These are phyloP conservation scores for Nematocida sp. DNA, from an alignment of 371 early-diverging fungal genomes.

Conservation along the genomic window DNA sequence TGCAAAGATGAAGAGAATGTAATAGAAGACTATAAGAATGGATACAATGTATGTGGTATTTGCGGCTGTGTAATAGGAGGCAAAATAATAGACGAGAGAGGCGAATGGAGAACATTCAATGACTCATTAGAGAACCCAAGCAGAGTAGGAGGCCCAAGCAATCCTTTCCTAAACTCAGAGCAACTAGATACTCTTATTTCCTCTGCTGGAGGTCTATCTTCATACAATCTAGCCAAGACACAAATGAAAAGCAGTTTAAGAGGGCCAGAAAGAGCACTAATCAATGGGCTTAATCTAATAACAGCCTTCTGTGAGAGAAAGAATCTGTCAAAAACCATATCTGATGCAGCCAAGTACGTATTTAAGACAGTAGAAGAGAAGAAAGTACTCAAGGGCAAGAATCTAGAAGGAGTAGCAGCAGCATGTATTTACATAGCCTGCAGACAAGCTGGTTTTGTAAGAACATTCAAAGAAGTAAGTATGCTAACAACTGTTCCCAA, in stretches of 20 bases:
- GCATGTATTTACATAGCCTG: slow-evolving; percentile 94
- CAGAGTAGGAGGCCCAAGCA: slow-evolving; percentile 87
- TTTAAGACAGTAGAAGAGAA: slow-evolving; percentile 76
- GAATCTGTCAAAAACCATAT: slow-evolving; percentile 73
- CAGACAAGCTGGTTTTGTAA: slow-evolving; percentile 75
- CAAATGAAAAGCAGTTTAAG: slow-evolving; percentile 65
- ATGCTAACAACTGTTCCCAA: slow-evolving; percentile 76
- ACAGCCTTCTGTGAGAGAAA: slow-evolving; percentile 79
- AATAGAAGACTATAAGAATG: slow-evolving; percentile 79
- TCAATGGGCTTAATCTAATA: slow-evolving; percentile 82
- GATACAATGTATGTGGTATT: slow-evolving; percentile 86
- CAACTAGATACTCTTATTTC: slow-evolving; percentile 65
- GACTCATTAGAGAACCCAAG: slow-evolving; percentile 84
- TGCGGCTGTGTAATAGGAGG: slow-evolving; percentile 87
- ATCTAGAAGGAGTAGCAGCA: slow-evolving; percentile 79
- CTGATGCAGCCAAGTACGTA: slow-evolving; percentile 83
- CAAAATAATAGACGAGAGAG: slow-evolving; percentile 90
- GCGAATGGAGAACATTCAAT: slow-evolving; percentile 94
- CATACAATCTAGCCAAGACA: slow-evolving; percentile 62
- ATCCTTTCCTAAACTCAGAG: slow-evolving; percentile 64
- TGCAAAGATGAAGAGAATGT: slow-evolving; percentile 71
- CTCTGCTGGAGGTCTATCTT: slow-evolving; percentile 50
- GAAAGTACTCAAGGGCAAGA: slow-evolving; percentile 78
- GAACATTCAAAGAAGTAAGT: slow-evolving; percentile 93
- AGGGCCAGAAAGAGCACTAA: slow-evolving; percentile 71